phyloP scores from a whole-genome alignment of 495 filamentous ascomycete species.

The Podospora bellae-mahoneyi region DNA sequence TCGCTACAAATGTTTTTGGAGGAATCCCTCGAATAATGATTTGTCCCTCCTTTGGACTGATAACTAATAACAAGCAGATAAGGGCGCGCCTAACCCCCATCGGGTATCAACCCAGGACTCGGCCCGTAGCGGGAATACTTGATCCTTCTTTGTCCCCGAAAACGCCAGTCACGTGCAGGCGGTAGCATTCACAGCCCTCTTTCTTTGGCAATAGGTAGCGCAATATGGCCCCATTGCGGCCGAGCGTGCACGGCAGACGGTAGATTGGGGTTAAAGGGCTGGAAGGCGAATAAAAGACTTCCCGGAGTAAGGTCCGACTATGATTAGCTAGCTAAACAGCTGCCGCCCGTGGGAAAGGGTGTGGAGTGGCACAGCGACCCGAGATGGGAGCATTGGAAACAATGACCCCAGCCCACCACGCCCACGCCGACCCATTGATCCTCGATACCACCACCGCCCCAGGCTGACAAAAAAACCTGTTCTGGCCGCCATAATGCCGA shows the following conservation, averaged over 20 bases:
- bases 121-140: neutral
- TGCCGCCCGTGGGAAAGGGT: too few relatives aligned
- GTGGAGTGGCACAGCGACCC: neutral
- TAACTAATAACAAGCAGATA: too few relatives aligned
- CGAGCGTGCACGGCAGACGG: neutral
- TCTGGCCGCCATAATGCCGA: conserved; percentile 4
- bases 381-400: neutral
- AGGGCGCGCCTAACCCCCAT: neutral
- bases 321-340: neutral
- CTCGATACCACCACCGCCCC: neutral
- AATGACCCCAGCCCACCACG: neutral
- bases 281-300: neutral
- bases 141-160: neutral
- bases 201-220: neutral
- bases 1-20: too few relatives aligned
- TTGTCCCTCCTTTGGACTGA: neutral
- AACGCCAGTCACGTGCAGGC: neutral
- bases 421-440: neutral
- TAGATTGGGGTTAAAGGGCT: neutral
- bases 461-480: too few relatives aligned
- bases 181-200: neutral
- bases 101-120: neutral
- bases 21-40: neutral
- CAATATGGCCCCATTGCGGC: neutral
- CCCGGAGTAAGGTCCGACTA: neutral